Percentiles rank a stretch among this genome's conserved stretches.
Evolutionary conservation across 2,329 filamentous ascomycete species (phyloP).

Genomic region (Hypocreales sp.): DNA sequence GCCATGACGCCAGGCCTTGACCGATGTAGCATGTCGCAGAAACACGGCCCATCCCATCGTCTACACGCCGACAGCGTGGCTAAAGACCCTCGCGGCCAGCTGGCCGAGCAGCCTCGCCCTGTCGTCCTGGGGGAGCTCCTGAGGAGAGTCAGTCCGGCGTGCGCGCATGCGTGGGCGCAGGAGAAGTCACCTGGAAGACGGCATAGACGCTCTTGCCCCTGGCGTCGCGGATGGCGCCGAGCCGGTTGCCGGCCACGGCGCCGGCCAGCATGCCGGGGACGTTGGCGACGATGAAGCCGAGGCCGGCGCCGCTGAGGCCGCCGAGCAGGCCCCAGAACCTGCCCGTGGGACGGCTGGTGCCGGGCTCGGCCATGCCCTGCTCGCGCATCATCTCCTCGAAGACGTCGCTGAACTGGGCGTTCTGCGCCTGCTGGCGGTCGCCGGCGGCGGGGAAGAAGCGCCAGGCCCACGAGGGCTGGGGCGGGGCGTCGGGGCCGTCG

Average conservation of each 20-base stretch:
- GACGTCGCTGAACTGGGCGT: constrained; percentile 74
- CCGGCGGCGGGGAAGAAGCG: constrained; percentile 35
- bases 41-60: background rate
- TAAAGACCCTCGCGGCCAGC: constrained; percentile 75
- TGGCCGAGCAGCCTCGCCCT: constrained; percentile 69
- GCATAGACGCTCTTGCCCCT: constrained; percentile 90
- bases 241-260: constrained; percentile 76
- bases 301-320: constrained; percentile 69
- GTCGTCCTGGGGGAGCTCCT: constrained; percentile 72
- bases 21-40: too few relatives aligned
- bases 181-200: constrained; percentile 50
- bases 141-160: constrained; percentile 4
- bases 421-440: constrained; percentile 37
- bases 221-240: constrained; percentile 81
- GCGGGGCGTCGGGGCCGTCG: constrained; percentile 18
- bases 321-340: constrained; percentile 82
- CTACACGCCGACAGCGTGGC: constrained; percentile 48
- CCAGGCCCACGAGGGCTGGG: constrained; percentile 55
- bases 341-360: constrained; percentile 41
- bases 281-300: constrained; percentile 93
- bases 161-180: background rate
- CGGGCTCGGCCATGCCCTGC: constrained; percentile 64
- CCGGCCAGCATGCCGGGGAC: constrained; percentile 79
- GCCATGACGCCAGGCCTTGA: too few relatives aligned
- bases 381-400: constrained; percentile 87